Evolutionary conservation across 2,329 filamentous ascomycete species (phyloP).

Genomic region (Geosmithia morbida): DNA sequence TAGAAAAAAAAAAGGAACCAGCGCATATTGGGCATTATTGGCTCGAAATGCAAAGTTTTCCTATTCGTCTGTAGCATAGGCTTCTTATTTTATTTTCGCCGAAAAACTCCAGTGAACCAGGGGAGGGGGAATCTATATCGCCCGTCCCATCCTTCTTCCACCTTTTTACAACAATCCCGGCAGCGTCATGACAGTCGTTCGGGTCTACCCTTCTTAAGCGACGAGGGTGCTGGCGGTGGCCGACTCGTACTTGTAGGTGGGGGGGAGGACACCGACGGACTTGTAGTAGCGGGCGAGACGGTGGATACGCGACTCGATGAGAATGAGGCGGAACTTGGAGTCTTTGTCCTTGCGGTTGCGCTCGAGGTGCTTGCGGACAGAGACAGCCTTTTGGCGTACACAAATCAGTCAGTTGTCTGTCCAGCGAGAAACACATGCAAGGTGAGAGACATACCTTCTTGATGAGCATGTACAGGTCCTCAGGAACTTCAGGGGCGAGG

Average conservation of each 20-base stretch:
- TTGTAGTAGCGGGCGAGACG: slow-evolving; percentile 99
- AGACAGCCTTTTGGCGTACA: too few species aligned
- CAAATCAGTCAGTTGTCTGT: neutral
- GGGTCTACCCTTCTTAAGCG: slow-evolving; percentile 44
- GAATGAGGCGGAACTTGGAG: slow-evolving; percentile 99
- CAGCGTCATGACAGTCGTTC: neutral
- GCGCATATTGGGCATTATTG: slow-evolving; percentile 21
- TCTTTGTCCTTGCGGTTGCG: slow-evolving; percentile 99
- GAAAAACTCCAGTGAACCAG: slow-evolving; percentile 25
- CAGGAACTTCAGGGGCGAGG: slow-evolving; percentile 95
- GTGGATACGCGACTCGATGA: slow-evolving; percentile 99
- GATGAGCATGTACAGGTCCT: slow-evolving; percentile 99
- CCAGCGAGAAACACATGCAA: too few species aligned
- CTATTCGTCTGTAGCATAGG: slow-evolving; percentile 11
- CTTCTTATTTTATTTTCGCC: slow-evolving; percentile 9
- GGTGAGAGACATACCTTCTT: slow-evolving; percentile 68
- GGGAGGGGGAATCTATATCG: slow-evolving; percentile 13
- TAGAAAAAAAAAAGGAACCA: slow-evolving; percentile 9
- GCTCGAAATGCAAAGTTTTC: slow-evolving; percentile 28
- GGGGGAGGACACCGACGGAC: slow-evolving; percentile 71
- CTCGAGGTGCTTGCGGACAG: slow-evolving; percentile 99
- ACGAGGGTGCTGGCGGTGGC: slow-evolving; percentile 91
- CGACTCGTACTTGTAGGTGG: slow-evolving; percentile 98
- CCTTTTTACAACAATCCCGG: neutral
- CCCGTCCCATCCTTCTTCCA: neutral